phyloP scores from a whole-genome alignment of 257 asterid genomes.

The Orobanche coerulescens region DNA sequence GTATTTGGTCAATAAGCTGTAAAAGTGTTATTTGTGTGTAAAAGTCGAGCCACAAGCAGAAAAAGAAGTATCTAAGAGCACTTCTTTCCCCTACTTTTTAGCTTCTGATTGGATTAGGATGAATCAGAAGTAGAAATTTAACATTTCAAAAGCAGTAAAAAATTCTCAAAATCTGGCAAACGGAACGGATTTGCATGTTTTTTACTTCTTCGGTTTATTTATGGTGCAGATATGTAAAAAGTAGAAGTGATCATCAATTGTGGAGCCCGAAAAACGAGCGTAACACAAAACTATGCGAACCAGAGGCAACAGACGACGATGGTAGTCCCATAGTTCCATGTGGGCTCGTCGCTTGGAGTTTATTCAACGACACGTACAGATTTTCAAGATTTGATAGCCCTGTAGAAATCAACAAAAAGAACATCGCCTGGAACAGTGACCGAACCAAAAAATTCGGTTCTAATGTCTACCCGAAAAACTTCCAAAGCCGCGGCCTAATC shows the following conservation, averaged over 20 bases:
- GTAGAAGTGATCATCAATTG: conserved; percentile 72
- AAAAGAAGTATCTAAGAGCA: background rate
- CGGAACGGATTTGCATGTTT: no score
- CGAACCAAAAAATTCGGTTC: conserved; percentile 51
- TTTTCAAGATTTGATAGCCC: conserved; percentile 29
- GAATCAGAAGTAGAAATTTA: no score
- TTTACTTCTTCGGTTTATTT: background rate
- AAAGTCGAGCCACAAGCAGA: background rate
- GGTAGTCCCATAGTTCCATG: conserved; percentile 65
- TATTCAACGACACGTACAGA: conserved; percentile 66
- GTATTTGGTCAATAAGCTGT: background rate
- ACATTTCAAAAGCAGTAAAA: no score
- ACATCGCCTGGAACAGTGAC: conserved; percentile 74
- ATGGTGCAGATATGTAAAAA: conserved; percentile 66
- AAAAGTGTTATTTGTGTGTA: background rate
- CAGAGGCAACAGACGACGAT: conserved; percentile 35
- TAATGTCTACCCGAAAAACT: conserved; percentile 64
- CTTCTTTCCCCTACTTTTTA: no score
- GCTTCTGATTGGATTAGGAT: no score
- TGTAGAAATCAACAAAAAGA: conserved; percentile 45
- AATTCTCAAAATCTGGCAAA: no score
- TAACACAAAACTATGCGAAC: conserved; percentile 42
- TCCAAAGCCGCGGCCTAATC: conserved; percentile 48
- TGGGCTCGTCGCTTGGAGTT: conserved; percentile 91
- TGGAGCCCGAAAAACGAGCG: conserved; percentile 28